These are phyloP conservation scores for Pulicaria dysenterica DNA, from an alignment of 129 eudicot genomes.

Conservation along the genomic window DNA sequence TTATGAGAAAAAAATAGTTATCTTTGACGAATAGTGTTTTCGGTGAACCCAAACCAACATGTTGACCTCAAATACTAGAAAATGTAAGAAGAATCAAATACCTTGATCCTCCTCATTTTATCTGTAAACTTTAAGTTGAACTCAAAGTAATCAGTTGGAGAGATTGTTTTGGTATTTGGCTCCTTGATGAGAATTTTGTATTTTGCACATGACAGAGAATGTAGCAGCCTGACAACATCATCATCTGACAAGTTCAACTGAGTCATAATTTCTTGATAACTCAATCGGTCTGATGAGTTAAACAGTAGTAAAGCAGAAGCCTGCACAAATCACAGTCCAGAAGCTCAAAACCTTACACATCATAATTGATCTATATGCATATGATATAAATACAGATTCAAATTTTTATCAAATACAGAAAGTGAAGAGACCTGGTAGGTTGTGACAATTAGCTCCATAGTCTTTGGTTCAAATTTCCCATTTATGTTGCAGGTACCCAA, in stretches of 20 bases:
- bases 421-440: slow-evolving; percentile 78
- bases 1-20: not conserved
- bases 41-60: too few relatives aligned
- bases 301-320: slow-evolving; percentile 89
- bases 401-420: not conserved
- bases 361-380: not conserved
- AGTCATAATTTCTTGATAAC: slow-evolving; percentile 80
- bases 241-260: slow-evolving; percentile 88
- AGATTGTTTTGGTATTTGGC: slow-evolving; percentile 87
- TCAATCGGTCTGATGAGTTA: slow-evolving; percentile 71
- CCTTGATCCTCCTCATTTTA: slow-evolving; percentile 95
- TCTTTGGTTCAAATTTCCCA: slow-evolving; percentile 83
- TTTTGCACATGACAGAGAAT: slow-evolving; percentile 94
- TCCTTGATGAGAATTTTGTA: slow-evolving; percentile 86
- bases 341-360: not conserved
- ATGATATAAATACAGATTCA: not conserved
- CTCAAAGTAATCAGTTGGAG: slow-evolving; percentile 70
- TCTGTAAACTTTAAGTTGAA: slow-evolving; percentile 91
- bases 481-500: slow-evolving; percentile 87
- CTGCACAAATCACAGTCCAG: slow-evolving; percentile 40
- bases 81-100: slow-evolving; percentile 11
- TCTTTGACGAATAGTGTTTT: too few relatives aligned
- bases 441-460: slow-evolving; percentile 80
- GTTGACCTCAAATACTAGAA: not conserved
- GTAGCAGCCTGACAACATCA: slow-evolving; percentile 86